Evolutionary conservation across 192 early-diverging fungal genomes (phyloP).

Genomic region (Gryganskiella cystojenkinii): DNA sequence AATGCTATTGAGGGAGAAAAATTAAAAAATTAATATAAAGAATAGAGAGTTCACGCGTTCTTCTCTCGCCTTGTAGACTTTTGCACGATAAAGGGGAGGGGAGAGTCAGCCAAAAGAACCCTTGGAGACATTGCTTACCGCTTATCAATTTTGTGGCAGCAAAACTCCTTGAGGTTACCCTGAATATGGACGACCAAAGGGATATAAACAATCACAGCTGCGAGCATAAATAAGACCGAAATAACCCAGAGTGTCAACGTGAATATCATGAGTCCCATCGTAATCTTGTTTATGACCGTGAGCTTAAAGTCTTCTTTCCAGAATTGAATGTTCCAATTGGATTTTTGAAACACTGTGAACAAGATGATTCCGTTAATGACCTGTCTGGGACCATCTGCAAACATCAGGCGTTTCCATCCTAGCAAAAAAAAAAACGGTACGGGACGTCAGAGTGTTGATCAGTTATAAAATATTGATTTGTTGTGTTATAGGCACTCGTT

Average conservation of each 20-base stretch:
- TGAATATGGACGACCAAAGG: conserved; percentile 81
- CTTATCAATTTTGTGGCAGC: conserved; percentile 91
- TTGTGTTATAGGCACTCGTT: neutral
- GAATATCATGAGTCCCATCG: conserved; percentile 61
- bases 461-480: neutral
- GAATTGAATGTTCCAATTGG: neutral
- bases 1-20: conserved; percentile 42
- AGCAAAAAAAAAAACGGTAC: neutral
- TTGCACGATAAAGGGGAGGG: conserved; percentile 70
- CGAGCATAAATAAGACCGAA: conserved; percentile 64
- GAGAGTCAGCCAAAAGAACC: conserved; percentile 57
- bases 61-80: conserved; percentile 75
- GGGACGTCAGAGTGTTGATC: neutral
- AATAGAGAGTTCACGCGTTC: conserved; percentile 46
- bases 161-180: conserved; percentile 91
- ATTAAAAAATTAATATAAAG: neutral
- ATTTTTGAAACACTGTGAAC: conserved; percentile 36
- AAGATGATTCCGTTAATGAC: conserved; percentile 70
- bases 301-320: neutral
- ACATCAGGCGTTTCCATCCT: conserved; percentile 87
- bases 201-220: conserved; percentile 77
- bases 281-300: neutral
- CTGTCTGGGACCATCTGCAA: conserved; percentile 87
- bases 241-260: conserved; percentile 76
- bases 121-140: conserved; percentile 67